Percentiles rank a stretch among this genome's conserved stretches.
Evolutionary conservation across 1,284 basidiomycete genomes (phyloP).

Genomic region (Phenoliferia sp.): DNA sequence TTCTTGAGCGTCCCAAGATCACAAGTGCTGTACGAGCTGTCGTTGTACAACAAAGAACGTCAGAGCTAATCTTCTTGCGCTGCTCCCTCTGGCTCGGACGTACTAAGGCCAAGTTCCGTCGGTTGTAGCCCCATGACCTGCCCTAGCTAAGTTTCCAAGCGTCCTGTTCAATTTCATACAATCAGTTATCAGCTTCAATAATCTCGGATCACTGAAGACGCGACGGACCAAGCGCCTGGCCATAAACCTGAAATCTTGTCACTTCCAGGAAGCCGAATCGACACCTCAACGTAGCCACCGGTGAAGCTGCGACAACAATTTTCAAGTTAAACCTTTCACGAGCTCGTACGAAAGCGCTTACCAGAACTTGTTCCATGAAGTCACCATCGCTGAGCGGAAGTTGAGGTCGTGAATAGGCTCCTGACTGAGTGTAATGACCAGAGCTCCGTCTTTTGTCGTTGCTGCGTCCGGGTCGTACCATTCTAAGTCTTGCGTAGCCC

Average conservation of each 20-base stretch:
- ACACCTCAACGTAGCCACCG: constrained; percentile 65
- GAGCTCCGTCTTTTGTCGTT: constrained; percentile 68
- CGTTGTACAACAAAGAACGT: not conserved
- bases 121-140: constrained; percentile 73
- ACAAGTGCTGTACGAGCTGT: constrained; percentile 48
- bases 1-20: constrained; percentile 55
- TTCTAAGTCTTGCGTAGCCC: constrained; percentile 46
- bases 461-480: constrained; percentile 58
- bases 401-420: constrained; percentile 64
- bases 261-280: constrained; percentile 67
- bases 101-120: constrained; percentile 59
- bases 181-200: not conserved
- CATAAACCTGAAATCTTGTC: constrained; percentile 54
- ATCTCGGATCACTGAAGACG: not conserved
- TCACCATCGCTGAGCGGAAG: constrained; percentile 56
- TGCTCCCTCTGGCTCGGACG: no score
- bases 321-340: not conserved
- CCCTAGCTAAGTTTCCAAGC: constrained; percentile 71
- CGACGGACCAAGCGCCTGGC: constrained; percentile 41
- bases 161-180: constrained; percentile 54
- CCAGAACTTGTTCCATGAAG: constrained; percentile 68
- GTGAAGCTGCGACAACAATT: constrained; percentile 60
- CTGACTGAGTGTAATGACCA: constrained; percentile 66
- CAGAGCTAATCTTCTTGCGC: no score
- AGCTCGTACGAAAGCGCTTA: not conserved